phyloP scores from a whole-genome alignment of 179 eudicot species.

The Spergularia azorica region DNA sequence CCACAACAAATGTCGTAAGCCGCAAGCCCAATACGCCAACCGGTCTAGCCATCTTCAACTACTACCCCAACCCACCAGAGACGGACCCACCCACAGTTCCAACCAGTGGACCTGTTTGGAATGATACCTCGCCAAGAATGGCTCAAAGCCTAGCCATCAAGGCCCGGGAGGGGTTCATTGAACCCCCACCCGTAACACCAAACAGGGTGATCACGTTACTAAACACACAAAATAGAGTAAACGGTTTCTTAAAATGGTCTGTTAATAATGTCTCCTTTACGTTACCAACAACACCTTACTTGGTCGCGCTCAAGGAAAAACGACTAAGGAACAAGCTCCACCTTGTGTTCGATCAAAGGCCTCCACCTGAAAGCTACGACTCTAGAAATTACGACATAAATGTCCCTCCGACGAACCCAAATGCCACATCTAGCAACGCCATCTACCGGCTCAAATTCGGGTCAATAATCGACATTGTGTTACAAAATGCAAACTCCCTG shows the following conservation, averaged over 20 bases:
- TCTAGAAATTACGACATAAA: conserved; percentile 46
- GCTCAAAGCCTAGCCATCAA: conserved; percentile 56
- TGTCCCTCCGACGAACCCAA: conserved; percentile 36
- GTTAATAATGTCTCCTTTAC: conserved; percentile 64
- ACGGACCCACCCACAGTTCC: conserved; percentile 59
- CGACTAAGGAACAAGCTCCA: conserved; percentile 25
- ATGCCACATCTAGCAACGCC: conserved; percentile 52
- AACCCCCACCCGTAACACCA: conserved; percentile 48
- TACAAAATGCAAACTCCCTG: conserved; percentile 81
- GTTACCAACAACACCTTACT: conserved; percentile 70
- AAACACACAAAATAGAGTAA: conserved; percentile 64
- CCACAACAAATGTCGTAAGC: conserved; percentile 55
- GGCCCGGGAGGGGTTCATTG: conserved; percentile 44
- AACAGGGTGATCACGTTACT: conserved; percentile 62
- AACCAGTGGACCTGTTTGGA: conserved; percentile 65
- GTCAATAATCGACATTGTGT: conserved; percentile 59
- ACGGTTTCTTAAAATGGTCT: conserved; percentile 55
- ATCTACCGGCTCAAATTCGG: conserved; percentile 55
- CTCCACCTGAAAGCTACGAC: conserved; percentile 61
- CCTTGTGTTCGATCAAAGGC: conserved; percentile 43
- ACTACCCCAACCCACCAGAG: conserved; percentile 64
- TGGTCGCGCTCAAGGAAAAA: conserved; percentile 58
- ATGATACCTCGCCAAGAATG: conserved; percentile 42
- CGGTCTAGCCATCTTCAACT: conserved; percentile 70
- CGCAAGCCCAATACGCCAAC: conserved; percentile 59